Conservation (phyloP, 768 basidiomycete genomes). For the Pisolithus microcarpus region DNA sequence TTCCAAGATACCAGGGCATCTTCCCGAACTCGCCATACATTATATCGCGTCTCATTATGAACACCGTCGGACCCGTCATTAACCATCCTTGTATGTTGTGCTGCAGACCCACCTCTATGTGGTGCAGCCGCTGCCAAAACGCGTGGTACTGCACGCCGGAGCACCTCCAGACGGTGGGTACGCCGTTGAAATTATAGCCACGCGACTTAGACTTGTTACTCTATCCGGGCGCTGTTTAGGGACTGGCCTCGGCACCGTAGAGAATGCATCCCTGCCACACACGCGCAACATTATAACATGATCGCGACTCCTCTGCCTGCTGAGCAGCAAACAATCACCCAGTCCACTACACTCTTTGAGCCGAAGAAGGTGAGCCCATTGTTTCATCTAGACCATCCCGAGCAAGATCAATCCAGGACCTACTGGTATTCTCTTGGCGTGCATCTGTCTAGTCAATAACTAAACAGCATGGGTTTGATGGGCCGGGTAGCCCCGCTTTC, state of each 20-base stretch:
- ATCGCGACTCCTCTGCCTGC: slow-evolving; percentile 70
- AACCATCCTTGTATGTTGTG: slow-evolving; percentile 75
- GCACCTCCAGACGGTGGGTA: slow-evolving; percentile 59
- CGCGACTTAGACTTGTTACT: slow-evolving; percentile 7
- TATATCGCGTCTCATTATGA: slow-evolving; percentile 38
- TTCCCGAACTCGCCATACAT: slow-evolving; percentile 14
- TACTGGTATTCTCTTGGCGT: too few species aligned
- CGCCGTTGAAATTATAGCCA: background rate
- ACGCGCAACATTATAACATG: slow-evolving; percentile 50
- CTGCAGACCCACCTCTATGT: slow-evolving; percentile 67
- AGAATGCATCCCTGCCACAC: slow-evolving; percentile 51
- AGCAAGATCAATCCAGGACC: background rate
- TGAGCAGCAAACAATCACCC: slow-evolving; percentile 57
- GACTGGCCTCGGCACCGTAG: slow-evolving; percentile 76
- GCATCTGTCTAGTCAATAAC: too few species aligned
- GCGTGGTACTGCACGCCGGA: slow-evolving; percentile 79
- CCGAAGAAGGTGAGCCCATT: slow-evolving; percentile 59
- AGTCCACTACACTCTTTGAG: slow-evolving; percentile 70
- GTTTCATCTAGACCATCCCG: slow-evolving; percentile 4
- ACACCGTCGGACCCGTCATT: slow-evolving; percentile 43
- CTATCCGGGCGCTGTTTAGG: slow-evolving; percentile 29
- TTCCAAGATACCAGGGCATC: slow-evolving; percentile 9
- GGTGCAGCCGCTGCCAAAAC: slow-evolving; percentile 81
- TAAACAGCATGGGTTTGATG: too few species aligned
- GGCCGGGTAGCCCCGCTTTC: too few species aligned